phyloP scores from a whole-genome alignment of 768 basidiomycete species.

The Gymnopilus dilepis region DNA sequence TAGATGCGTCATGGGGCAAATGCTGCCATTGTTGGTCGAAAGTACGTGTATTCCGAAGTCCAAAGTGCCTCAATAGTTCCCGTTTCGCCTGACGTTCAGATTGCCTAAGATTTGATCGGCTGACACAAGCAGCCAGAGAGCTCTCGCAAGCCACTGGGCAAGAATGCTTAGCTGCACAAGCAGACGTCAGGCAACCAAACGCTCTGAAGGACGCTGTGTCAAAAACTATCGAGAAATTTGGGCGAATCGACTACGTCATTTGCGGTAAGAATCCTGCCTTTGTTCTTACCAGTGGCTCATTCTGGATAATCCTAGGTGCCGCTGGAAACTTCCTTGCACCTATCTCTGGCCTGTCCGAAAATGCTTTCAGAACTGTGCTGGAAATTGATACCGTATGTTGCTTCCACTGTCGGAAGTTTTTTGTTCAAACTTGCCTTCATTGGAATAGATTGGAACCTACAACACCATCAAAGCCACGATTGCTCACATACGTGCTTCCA shows the following conservation, averaged over 20 bases:
- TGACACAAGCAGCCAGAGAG: constrained; percentile 70
- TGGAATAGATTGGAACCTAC: constrained; percentile 80
- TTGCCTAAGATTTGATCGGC: constrained; percentile 64
- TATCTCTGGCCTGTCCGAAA: constrained; percentile 82
- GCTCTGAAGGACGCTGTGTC: constrained; percentile 77
- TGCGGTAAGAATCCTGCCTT: constrained; percentile 62
- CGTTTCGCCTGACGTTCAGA: not conserved
- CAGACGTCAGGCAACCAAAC: constrained; percentile 82
- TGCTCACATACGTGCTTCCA: constrained; percentile 66
- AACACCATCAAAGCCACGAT: constrained; percentile 95
- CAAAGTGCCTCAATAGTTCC: not conserved
- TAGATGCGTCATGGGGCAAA: constrained; percentile 86
- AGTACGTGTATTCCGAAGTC: constrained; percentile 52
- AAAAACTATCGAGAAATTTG: constrained; percentile 76
- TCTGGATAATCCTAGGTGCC: constrained; percentile 59
- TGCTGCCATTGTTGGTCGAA: constrained; percentile 85
- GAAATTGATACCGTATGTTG: constrained; percentile 86
- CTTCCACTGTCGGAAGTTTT: not conserved
- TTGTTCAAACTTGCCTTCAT: constrained; percentile 1
- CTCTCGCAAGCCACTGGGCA: constrained; percentile 73
- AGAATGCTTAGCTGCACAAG: constrained; percentile 73
- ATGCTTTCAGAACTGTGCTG: constrained; percentile 90
- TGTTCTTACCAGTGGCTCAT: constrained; percentile 2
- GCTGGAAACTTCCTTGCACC: constrained; percentile 97
- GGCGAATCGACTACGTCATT: constrained; percentile 93